A percentile compares a stretch with the other conserved stretches of the same genome.
phyloP scores from a whole-genome alignment of 1,139 yeast genomes.

The Scheffersomyces parashehatae region DNA sequence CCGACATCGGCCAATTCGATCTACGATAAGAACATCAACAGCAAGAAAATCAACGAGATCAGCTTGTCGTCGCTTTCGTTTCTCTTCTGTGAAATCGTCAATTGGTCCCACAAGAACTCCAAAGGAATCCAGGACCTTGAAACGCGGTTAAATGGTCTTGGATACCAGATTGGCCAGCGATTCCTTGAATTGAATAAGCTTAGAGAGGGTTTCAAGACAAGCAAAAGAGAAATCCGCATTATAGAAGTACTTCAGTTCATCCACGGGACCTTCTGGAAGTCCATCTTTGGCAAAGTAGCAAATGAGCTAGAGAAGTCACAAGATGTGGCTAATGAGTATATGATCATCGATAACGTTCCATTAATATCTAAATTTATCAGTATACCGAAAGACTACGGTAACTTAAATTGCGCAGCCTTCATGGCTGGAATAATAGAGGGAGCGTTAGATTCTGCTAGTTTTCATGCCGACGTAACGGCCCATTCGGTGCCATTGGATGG shows the following conservation, averaged over 20 bases:
- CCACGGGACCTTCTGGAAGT: slow-evolving; percentile 79
- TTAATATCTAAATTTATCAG: slow-evolving; percentile 73
- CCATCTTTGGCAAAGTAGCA: slow-evolving; percentile 79
- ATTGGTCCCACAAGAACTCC: slow-evolving; percentile 62
- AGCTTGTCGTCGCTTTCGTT: slow-evolving; percentile 68
- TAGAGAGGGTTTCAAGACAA: slow-evolving; percentile 59
- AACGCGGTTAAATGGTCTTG: slow-evolving; percentile 69
- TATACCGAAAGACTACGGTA: slow-evolving; percentile 78
- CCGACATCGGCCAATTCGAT: slow-evolving; percentile 43
- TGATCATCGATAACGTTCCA: slow-evolving; percentile 85
- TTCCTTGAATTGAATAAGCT: slow-evolving; percentile 43
- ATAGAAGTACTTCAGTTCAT: slow-evolving; percentile 83
- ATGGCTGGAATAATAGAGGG: slow-evolving; percentile 94
- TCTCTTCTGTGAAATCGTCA: slow-evolving; percentile 71
- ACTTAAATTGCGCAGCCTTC: slow-evolving; percentile 80
- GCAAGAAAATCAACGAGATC: slow-evolving; percentile 66
- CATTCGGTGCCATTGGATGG: slow-evolving; percentile 75
- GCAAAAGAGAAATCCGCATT: slow-evolving; percentile 70
- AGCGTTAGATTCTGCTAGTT: slow-evolving; percentile 75
- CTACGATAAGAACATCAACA: slow-evolving; percentile 64
- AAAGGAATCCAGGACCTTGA: slow-evolving; percentile 80
- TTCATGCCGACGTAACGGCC: slow-evolving; percentile 84
- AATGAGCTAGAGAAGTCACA: slow-evolving; percentile 88
- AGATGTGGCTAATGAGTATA: slow-evolving; percentile 77
- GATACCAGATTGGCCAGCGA: slow-evolving; percentile 62